Evolutionary conservation across 2,329 filamentous ascomycete species (phyloP).

Genomic region (Exophiala sp.): DNA sequence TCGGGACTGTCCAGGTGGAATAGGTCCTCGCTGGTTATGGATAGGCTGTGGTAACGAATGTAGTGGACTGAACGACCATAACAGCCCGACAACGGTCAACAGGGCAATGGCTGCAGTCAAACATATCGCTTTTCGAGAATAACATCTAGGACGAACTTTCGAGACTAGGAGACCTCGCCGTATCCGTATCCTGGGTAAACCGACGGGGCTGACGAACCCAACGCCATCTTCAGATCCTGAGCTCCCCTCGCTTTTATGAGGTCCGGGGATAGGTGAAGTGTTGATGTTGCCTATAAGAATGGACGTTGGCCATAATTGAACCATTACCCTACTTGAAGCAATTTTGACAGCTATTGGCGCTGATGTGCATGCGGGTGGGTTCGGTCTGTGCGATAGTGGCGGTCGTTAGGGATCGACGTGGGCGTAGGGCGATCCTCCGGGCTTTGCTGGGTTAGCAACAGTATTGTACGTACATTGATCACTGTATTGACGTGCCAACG

Average conservation of each 20-base stretch:
- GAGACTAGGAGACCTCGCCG: slow-evolving; percentile 17
- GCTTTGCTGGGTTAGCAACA: too few species aligned
- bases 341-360: too few species aligned
- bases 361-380: too few species aligned
- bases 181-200: slow-evolving; percentile 7
- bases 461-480: neutral
- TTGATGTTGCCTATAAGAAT: slow-evolving; percentile 12
- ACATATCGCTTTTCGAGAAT: slow-evolving; percentile 17
- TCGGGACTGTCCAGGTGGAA: slow-evolving; percentile 24
- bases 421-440: too few species aligned
- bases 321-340: slow-evolving; percentile 7
- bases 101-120: slow-evolving; percentile 14
- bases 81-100: slow-evolving; percentile 12
- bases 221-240: slow-evolving; percentile 10
- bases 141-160: slow-evolving; percentile 16
- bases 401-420: too few species aligned
- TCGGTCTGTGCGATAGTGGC: too few species aligned
- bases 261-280: neutral
- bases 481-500: neutral
- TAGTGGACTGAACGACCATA: slow-evolving; percentile 6
- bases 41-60: neutral
- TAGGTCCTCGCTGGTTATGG: slow-evolving; percentile 4
- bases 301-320: slow-evolving; percentile 15
- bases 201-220: slow-evolving; percentile 14
- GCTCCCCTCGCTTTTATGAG: slow-evolving; percentile 11